A percentile compares a stretch with the other conserved stretches of the same genome.
These are phyloP conservation scores for Penicillium robsamsonii DNA, from an alignment of 495 filamentous ascomycete species.

Conservation along the genomic window DNA sequence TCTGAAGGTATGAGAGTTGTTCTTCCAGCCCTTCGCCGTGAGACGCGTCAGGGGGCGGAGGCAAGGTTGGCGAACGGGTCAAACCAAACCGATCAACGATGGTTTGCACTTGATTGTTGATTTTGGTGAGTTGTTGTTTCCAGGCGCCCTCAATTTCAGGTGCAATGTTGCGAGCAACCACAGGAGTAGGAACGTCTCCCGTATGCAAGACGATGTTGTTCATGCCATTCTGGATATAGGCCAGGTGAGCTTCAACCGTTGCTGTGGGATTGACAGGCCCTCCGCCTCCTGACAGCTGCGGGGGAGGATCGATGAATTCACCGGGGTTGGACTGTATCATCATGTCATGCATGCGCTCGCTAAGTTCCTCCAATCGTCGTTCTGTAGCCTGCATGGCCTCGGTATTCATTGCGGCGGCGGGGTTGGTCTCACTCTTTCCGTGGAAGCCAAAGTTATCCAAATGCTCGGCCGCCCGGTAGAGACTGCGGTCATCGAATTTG, in stretches of 20 bases:
- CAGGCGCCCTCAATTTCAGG: constrained; percentile 31
- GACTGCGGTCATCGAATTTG: constrained; percentile 75
- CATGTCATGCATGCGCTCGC: constrained; percentile 63
- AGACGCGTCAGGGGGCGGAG: constrained; percentile 47
- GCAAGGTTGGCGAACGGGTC: constrained; percentile 42
- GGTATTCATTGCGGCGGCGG: constrained; percentile 20
- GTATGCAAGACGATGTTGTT: constrained; percentile 29
- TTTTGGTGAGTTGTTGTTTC: constrained; percentile 46
- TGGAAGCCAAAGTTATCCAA: constrained; percentile 52
- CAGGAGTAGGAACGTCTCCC: constrained; percentile 5
- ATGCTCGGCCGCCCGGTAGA: constrained; percentile 71
- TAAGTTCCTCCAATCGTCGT: constrained; percentile 68
- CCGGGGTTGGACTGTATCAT: constrained; percentile 60
- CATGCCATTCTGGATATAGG: constrained; percentile 52
- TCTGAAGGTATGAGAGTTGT: constrained; percentile 54
- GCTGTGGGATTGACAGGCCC: constrained; percentile 25
- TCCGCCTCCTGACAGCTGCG: constrained; percentile 27
- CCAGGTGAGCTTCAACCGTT: constrained; percentile 46
- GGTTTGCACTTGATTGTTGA: constrained; percentile 52
- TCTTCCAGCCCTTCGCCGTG: constrained; percentile 44
- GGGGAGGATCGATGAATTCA: constrained; percentile 32
- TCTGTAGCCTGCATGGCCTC: constrained; percentile 59
- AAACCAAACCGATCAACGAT: constrained; percentile 49
- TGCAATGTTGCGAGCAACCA: not conserved
- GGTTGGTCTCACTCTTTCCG: constrained; percentile 20